Conservation (phyloP, 192 early-diverging fungal species). For the Funneliformis mosseae region DNA sequence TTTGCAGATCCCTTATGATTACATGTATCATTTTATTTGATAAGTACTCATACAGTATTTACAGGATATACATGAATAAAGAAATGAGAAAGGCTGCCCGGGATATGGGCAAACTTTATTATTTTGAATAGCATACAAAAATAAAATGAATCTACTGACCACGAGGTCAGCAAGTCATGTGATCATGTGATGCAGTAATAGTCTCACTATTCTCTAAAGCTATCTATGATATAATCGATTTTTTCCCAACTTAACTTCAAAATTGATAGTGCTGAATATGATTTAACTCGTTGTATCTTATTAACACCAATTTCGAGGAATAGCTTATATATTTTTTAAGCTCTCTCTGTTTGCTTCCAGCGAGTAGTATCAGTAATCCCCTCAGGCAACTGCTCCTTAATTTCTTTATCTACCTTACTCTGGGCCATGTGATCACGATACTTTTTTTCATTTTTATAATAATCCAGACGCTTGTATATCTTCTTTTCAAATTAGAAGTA, state of each 20-base stretch:
- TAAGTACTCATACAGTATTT: no score
- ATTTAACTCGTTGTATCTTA: conserved; percentile 14
- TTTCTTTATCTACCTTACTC: background rate
- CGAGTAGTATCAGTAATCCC: background rate
- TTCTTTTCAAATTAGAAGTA: conserved; percentile 10
- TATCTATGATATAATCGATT: no score
- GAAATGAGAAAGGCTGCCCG: no score
- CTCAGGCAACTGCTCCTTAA: background rate
- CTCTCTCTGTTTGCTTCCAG: conserved; percentile 4
- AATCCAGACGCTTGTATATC: background rate
- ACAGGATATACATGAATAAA: no score
- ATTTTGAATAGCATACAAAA: no score
- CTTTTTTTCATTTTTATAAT: conserved; percentile 10
- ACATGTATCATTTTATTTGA: no score
- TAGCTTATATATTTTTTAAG: conserved; percentile 13
- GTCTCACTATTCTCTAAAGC: no score
- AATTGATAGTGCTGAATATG: conserved; percentile 5
- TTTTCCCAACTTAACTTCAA: conserved; percentile 13
- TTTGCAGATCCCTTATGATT: no score
- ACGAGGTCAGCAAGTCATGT: no score
- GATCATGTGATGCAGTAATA: no score
- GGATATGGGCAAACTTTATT: no score
- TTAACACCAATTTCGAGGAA: conserved; percentile 5
- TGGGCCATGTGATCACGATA: background rate
- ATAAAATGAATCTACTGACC: no score